Evolutionary conservation across 2,329 filamentous ascomycete species (phyloP).

Genomic region (Xylariomycetidae sp.): DNA sequence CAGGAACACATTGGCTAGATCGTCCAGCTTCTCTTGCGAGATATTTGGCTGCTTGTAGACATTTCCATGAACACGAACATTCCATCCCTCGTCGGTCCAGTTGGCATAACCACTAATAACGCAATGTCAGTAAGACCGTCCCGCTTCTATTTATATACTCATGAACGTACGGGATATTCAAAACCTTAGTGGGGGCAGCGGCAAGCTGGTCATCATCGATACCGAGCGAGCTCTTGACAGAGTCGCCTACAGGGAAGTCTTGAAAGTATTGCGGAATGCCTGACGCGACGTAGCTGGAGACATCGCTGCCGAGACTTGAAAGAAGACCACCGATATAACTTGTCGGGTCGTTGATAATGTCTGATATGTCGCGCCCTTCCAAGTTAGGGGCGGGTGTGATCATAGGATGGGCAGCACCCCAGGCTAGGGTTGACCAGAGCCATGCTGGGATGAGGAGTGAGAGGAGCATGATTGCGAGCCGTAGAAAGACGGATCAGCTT

Average conservation of each 20-base stretch:
- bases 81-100: slow-evolving; percentile 75
- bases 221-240: slow-evolving; percentile 57
- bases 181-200: slow-evolving; percentile 62
- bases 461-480: slow-evolving; percentile 9
- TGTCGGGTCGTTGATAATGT: slow-evolving; percentile 39
- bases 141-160: no score
- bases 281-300: slow-evolving; percentile 57
- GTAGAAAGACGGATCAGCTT: neutral
- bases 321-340: slow-evolving; percentile 48
- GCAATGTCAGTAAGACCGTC: no score
- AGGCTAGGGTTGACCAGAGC: slow-evolving; percentile 14
- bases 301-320: slow-evolving; percentile 45
- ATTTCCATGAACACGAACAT: slow-evolving; percentile 70
- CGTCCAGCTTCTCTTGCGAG: slow-evolving; percentile 57
- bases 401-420: slow-evolving; percentile 32
- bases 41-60: slow-evolving; percentile 77
- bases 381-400: slow-evolving; percentile 43
- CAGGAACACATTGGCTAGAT: slow-evolving; percentile 66
- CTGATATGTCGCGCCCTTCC: slow-evolving; percentile 29
- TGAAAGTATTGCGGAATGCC: slow-evolving; percentile 66
- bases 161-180: slow-evolving; percentile 73
- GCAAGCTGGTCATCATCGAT: slow-evolving; percentile 54
- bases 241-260: slow-evolving; percentile 57
- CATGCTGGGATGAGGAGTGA: slow-evolving; percentile 8
- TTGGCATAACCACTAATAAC: no score